A percentile compares a stretch with the other conserved stretches of the same genome.
phyloP scores from a whole-genome alignment of 2,329 filamentous ascomycete species.

The Scolecobasidium constrictum region DNA sequence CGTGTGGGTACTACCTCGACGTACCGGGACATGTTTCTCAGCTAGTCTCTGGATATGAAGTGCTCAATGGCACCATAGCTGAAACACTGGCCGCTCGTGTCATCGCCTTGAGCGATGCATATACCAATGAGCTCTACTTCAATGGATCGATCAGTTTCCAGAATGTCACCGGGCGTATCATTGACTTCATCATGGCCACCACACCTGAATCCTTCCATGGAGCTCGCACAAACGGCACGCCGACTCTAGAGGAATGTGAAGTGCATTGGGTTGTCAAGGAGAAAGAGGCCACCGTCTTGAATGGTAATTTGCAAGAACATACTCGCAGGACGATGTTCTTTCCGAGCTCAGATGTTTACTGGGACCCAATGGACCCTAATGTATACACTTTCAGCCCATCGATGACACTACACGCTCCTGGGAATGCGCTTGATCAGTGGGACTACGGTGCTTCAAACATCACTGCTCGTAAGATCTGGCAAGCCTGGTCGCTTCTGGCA shows the following conservation, averaged over 20 bases:
- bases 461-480: background rate
- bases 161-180: background rate
- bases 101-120: constrained; percentile 1
- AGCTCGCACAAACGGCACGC: background rate
- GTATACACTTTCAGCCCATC: background rate
- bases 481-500: background rate
- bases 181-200: constrained; percentile 7
- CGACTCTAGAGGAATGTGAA: constrained; percentile 6
- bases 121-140: background rate
- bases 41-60: constrained; percentile 3
- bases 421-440: background rate
- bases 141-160: constrained; percentile 2
- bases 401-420: background rate
- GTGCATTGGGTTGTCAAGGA: constrained; percentile 7
- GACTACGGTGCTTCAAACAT: background rate
- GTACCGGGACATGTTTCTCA: background rate
- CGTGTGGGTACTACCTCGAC: constrained; percentile 9
- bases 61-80: background rate
- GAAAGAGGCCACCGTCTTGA: background rate
- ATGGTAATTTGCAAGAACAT: background rate
- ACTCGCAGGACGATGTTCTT: background rate
- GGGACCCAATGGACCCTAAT: background rate
- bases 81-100: constrained; percentile 3
- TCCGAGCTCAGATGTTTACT: background rate
- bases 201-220: background rate